Conservation (phyloP, 129 eudicot species). For the Artemisia tridentata region DNA sequence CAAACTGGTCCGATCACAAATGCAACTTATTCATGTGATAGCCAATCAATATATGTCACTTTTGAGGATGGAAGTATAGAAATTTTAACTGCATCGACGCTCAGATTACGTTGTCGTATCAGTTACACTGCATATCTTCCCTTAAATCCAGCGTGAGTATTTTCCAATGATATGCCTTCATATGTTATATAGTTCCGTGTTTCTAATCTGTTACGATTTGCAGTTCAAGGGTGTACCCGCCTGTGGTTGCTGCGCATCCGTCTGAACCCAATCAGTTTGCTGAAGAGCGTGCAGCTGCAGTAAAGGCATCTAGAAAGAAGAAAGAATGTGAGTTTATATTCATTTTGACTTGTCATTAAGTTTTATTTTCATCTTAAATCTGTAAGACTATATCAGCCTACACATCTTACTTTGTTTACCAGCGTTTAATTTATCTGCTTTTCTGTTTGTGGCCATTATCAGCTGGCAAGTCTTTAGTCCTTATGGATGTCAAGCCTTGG, state of each 20-base stretch:
- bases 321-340: too few species aligned
- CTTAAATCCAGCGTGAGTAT: constrained; percentile 55
- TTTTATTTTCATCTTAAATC: too few species aligned
- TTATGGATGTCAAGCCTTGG: too few species aligned
- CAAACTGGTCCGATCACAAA: not conserved
- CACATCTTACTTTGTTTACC: too few species aligned
- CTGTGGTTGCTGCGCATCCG: constrained; percentile 83
- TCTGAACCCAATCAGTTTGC: constrained; percentile 76
- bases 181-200: constrained; percentile 9
- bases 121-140: not conserved
- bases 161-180: not conserved
- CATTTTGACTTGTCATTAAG: too few species aligned
- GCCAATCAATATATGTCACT: not conserved
- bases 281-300: too few species aligned
- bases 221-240: constrained; percentile 66
- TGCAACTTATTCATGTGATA: not conserved
- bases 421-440: too few species aligned
- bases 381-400: too few species aligned
- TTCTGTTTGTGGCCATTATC: too few species aligned
- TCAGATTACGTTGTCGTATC: not conserved
- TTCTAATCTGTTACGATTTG: constrained; percentile 16
- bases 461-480: too few species aligned
- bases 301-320: too few species aligned
- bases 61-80: not conserved
- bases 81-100: not conserved